phyloP scores from a whole-genome alignment of 1,284 basidiomycete genomes.

The Fistulina hepatica region DNA sequence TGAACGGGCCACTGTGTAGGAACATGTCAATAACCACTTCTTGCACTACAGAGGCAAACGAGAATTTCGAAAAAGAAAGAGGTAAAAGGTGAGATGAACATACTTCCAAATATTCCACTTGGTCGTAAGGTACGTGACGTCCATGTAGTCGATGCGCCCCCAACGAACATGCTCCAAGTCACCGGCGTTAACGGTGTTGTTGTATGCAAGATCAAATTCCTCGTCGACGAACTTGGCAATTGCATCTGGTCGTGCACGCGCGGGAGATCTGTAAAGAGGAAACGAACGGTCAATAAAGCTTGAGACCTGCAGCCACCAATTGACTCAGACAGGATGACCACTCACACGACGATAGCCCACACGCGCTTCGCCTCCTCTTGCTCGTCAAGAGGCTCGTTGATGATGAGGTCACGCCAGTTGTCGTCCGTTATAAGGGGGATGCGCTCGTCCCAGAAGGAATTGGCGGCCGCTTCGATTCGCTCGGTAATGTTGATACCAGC shows the following conservation, averaged over 20 bases:
- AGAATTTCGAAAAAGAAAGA: slow-evolving; percentile 3
- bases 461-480: slow-evolving; percentile 31
- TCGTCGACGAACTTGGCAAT: slow-evolving; percentile 59
- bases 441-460: slow-evolving; percentile 49
- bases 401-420: slow-evolving; percentile 57
- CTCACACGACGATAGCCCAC: slow-evolving; percentile 67
- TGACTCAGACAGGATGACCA: slow-evolving; percentile 10
- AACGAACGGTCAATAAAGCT: too few species aligned
- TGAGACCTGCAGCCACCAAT: too few species aligned
- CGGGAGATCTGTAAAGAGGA: slow-evolving; percentile 44
- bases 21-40: slow-evolving; percentile 1
- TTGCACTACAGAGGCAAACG: slow-evolving; percentile 9
- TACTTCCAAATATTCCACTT: slow-evolving; percentile 76
- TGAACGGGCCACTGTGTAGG: slow-evolving; percentile 47
- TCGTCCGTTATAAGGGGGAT: slow-evolving; percentile 66
- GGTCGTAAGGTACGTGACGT: slow-evolving; percentile 68
- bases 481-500: slow-evolving; percentile 63
- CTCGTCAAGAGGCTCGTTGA: slow-evolving; percentile 49
- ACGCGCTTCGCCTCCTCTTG: slow-evolving; percentile 55
- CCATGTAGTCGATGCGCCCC: slow-evolving; percentile 72
- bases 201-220: slow-evolving; percentile 60
- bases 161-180: slow-evolving; percentile 63
- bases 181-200: slow-evolving; percentile 43
- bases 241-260: slow-evolving; percentile 45
- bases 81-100: slow-evolving; percentile 17